Evolutionary conservation across 179 eudicot genomes (phyloP), one percentile per base, ranked within the genome.

Genomic region (Gypsophila paniculata): DNA sequence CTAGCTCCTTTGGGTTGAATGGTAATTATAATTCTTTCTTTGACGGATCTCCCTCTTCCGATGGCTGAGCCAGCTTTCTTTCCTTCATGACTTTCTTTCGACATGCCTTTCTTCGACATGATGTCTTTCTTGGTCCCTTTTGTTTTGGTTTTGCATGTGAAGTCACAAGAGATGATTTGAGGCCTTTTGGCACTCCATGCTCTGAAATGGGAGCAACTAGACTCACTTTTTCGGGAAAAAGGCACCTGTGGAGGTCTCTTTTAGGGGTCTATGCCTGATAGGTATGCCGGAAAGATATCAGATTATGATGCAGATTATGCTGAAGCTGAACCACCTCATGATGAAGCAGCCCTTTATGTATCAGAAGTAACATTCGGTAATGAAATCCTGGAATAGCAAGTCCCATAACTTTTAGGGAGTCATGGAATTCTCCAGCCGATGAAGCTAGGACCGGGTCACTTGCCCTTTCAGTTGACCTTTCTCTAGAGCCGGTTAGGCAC

Each of bases 401-500:
- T 49, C 53, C 53, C 53, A 49, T 49, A 49, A 49, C 53, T 49
- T 49, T 49, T 49, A 15, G 53, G 53, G 53, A 49, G 53, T 49
- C 53, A 49, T 49, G 14, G 53, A 49, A 49, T 49, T 49, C 53
- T 49, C 53, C n/a, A n/a, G n/a, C n/a, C n/a, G n/a, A n/a, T n/a
- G n/a, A n/a, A n/a, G n/a, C n/a, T n/a, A n/a, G n/a, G n/a, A n/a
- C n/a, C n/a, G n/a, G n/a, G n/a, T n/a, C n/a, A n/a, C n/a, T n/a
- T n/a, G n/a, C n/a, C n/a, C n/a, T n/a, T n/a, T n/a, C n/a, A n/a
- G n/a, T n/a, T n/a, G n/a, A n/a, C n/a, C n/a, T n/a, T n/a, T n/a
- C n/a, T n/a, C n/a, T 49, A 49, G 53, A 49, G 53, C 53, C 53
- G 53, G 53, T 49, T 49, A 49, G 53, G 53, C 53, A 49, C 53